A percentile compares a stretch with the other conserved stretches of the same genome.
These are phyloP conservation scores for Beta macrorhiza DNA, from an alignment of 179 eudicot genomes.

Conservation along the genomic window DNA sequence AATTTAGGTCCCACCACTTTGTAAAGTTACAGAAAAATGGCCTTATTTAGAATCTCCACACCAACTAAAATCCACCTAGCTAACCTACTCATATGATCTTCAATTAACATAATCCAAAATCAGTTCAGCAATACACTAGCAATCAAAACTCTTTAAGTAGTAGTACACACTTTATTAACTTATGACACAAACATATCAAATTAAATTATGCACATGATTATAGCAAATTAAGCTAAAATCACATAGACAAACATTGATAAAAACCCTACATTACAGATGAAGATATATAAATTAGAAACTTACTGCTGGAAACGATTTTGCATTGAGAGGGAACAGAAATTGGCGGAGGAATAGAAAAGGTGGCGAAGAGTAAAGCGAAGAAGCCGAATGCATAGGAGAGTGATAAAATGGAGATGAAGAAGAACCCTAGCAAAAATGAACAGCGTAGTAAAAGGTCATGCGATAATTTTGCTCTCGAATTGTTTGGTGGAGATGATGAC, in stretches of 20 bases:
- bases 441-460: conserved; percentile 34
- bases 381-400: conserved; percentile 46
- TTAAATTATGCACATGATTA: neutral
- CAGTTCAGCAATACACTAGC: no score
- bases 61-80: no score
- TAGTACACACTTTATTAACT: no score
- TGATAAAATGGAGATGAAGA: conserved; percentile 37
- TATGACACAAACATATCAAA: no score
- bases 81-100: no score
- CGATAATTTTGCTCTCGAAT: conserved; percentile 9
- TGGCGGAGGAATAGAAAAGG: conserved; percentile 52
- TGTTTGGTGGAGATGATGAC: neutral
- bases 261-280: neutral
- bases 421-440: conserved; percentile 29
- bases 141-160: no score
- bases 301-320: conserved; percentile 79
- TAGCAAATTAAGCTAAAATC: neutral
- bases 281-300: conserved; percentile 27
- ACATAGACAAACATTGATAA: neutral
- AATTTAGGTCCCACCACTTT: no score
- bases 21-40: no score
- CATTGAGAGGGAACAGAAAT: conserved; percentile 73
- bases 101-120: no score
- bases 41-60: neutral
- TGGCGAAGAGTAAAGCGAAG: conserved; percentile 48